Evolutionary conservation across 2,329 filamentous ascomycete species (phyloP).

Genomic region (Hypoxylon sp.): DNA sequence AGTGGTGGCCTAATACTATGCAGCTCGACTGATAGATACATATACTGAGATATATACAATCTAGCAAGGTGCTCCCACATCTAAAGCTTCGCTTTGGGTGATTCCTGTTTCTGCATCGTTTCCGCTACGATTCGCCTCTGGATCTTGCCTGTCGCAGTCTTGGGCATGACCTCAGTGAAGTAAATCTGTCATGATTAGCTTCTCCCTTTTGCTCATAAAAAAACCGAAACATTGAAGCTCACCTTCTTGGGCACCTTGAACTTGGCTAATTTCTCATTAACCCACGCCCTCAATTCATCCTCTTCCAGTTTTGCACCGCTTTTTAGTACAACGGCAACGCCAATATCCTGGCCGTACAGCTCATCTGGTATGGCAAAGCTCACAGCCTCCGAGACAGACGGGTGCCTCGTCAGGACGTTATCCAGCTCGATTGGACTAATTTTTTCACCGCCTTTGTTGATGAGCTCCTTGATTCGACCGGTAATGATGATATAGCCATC

Average conservation of each 20-base stretch:
- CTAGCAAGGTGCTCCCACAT: slow-evolving; percentile 19
- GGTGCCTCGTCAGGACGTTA: slow-evolving; percentile 82
- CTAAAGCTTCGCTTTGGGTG: slow-evolving; percentile 69
- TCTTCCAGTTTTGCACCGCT: slow-evolving; percentile 69
- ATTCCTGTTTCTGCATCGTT: slow-evolving; percentile 81
- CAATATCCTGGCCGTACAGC: slow-evolving; percentile 86
- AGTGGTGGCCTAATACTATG: slow-evolving; percentile 10
- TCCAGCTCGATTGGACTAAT: slow-evolving; percentile 91
- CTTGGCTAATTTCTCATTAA: slow-evolving; percentile 79
- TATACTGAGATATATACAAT: slow-evolving; percentile 5
- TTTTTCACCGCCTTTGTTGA: slow-evolving; percentile 92
- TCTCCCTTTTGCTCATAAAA: slow-evolving; percentile 4
- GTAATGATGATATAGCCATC: slow-evolving; percentile 90
- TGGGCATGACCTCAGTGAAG: slow-evolving; percentile 88
- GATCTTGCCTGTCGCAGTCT: slow-evolving; percentile 93
- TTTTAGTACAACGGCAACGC: slow-evolving; percentile 82
- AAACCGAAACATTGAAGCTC: slow-evolving; percentile 47
- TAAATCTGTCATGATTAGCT: slow-evolving; percentile 69
- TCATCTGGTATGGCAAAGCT: slow-evolving; percentile 88
- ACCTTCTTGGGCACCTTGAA: slow-evolving; percentile 91
- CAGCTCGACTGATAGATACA: slow-evolving; percentile 5
- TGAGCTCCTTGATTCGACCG: slow-evolving; percentile 92
- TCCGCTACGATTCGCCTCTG: slow-evolving; percentile 89
- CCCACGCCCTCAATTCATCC: slow-evolving; percentile 77
- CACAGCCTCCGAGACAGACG: slow-evolving; percentile 82